Base-by-base conservation (phyloP, 2,329 filamentous ascomycete species). In the Nemania diffusa region DNA sequence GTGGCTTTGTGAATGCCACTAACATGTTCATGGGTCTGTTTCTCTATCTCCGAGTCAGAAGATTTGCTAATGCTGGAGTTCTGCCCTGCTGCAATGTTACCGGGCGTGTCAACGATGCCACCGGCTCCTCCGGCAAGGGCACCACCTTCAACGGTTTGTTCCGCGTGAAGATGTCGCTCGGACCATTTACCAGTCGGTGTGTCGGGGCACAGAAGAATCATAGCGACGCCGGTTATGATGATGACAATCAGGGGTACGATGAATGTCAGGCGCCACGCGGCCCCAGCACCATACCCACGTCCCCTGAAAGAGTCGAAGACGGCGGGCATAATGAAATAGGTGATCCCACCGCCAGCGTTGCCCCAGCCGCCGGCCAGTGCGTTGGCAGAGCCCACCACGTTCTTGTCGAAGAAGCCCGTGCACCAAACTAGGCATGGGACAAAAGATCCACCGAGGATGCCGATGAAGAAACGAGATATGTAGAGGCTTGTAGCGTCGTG, bases 391-490 rank as follows among this genome's bases (percentile, higher is more conserved):
- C 94, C 94, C 20, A 97, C 91, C 27, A 97, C 86, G 74, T 94
- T 96, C 82, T 94, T 96, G 81, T 97, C 94, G 78, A 93, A 97
- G 84, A 97, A 97, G 0, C 91, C 93, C 0, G 93, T 97, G 9
- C 91, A 92, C 93, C 94, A 97, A 6, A 97, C 94, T 77, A 97
- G 93, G 78, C 93, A 97, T 13, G 92, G 92, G 0, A 95, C 92
- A 73, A 95, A 95, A 1, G 88, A 87, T 1, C 90, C 91, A 46
- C 92, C 92, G 0, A 95, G 86, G 50, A 95, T 90, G 67, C 92
- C 92, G 69, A 94, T 88, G 80, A 94, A 94, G 83, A 95, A 95
- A 51, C 92, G 88, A 55, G 91, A 86, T 22, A 87, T 81, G 72
- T 93, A 90, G n/a, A 95, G 85, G 8, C 92, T 90, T 4, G 79